Evolutionary conservation across 805 yeast species (phyloP), one percentile per base, ranked within the genome.

Genomic region (Hanseniaspora valbyensis): DNA sequence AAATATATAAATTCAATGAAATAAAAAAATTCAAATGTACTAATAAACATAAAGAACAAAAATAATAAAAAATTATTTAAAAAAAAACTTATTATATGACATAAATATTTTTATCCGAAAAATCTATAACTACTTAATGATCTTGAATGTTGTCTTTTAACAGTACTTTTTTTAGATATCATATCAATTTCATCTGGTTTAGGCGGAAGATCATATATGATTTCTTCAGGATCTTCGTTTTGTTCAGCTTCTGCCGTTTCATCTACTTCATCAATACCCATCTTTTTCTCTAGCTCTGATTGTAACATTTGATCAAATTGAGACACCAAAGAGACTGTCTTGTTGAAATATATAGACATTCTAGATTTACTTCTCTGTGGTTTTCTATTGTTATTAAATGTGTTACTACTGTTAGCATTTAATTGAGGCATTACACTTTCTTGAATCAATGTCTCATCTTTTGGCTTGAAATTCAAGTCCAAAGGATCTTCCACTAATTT

Each of bases 241-340:
- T 51, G 43, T 22, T 50, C 57, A 10, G 56, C 58, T 6, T 38
- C 33, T 21, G 10, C 44, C 13, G 7, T 14, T 18, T 33, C 39
- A 25, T 54, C 58, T 21, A 55, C 54, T 10, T 59, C 53, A 29
- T 61, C 67, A 55, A 70, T 63, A 18, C 67, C 58, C 38, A 72
- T 66, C 22, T 73, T 64, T 54, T 73, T 77, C 55, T 81, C 88
- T 52, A 82, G 68, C 60, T 81, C 88, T 52, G 71, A 74, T 58
- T 78, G 85, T 29, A 82, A 66, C 62, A 80, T 68, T 49, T 74
- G 77, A 60, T 82, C 90, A 58, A 82, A 73, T 54, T 79, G 85
- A 56, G 79, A 85, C 42, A 82, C 69, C 46, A 80, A 68, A 42
- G 39, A 39, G 9, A 51, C 49, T 14, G 50, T 45, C 18, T 51